Base-by-base conservation (phyloP, 208 protist genomes). In the Leishmania guyanensis region DNA sequence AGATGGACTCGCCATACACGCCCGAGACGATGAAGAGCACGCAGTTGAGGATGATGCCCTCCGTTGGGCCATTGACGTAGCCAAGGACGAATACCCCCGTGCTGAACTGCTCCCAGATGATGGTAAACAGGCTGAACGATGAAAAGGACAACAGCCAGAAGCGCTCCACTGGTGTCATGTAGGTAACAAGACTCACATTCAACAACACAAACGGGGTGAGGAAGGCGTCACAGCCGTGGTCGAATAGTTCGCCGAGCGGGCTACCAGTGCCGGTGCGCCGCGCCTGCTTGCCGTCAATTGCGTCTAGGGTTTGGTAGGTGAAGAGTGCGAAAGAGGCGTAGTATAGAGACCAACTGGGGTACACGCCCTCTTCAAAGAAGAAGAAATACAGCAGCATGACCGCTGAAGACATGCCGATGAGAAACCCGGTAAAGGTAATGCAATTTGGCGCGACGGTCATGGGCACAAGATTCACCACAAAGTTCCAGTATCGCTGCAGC, bases 271-370 rank as follows among this genome's bases (percentile, higher is more conserved):
- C 89, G 14, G 98, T 99, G 74, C 98, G 88, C 10, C 97, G 92
- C 0, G 98, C 98, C 84, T 99, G 98, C 83, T 99, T 98, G 33
- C 98, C 98, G 82, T 99, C 98, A 46, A 99, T 92, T 29, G 98
- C 98, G 78, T 99, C 98, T 66, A 99, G 81, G 22, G 98, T 99
- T 88, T 99, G 95, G 79, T 98, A 98, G 17, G 76, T 58, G 80
- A 98, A 98, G 2, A 98, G 77, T 4, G 81, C 56, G 51, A 92
- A 77, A 22, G 85, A 92, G 22, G 92, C 86, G 65, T 93, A 94
- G 80, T 93, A 88, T 80, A 96, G 97, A 29, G 94, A 79, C 98
- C 98, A 99, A 48, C 88, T 73, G 12, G 97, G 96, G 80, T 92
- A 96, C 51, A 82, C 85, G n/a, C 78, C 89, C 29, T 85, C 78